Conservation (phyloP, 139 green algal genomes). For the Chlorella vulgaris region DNA sequence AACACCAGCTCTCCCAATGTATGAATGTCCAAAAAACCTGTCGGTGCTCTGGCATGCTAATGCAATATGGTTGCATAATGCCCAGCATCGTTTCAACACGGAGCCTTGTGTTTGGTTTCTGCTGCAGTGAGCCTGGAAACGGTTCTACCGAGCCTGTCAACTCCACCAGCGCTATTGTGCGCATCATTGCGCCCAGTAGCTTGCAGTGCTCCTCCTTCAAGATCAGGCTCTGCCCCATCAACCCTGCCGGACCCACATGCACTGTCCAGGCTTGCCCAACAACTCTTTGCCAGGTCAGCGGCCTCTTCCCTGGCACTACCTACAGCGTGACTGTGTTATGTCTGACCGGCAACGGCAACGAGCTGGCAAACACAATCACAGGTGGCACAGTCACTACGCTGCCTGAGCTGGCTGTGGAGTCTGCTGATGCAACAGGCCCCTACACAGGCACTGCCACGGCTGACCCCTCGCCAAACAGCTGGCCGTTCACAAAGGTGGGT, state of each 20-base stretch:
- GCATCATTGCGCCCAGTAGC: no score
- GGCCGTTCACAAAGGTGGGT: neutral
- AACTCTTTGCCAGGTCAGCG: neutral
- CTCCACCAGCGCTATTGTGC: neutral
- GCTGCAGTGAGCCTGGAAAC: neutral
- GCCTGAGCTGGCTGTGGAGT: neutral
- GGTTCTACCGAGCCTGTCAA: neutral
- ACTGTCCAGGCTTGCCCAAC: neutral
- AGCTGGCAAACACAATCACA: neutral
- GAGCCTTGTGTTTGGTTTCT: neutral
- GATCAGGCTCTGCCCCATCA: neutral
- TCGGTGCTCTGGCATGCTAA: neutral
- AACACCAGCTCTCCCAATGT: neutral
- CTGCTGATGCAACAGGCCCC: neutral
- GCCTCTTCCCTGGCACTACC: neutral
- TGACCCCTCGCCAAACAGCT: neutral
- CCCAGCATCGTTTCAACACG: no score
- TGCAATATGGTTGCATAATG: no score
- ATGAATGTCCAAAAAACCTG: neutral
- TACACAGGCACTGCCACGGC: neutral
- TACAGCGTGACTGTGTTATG: conserved; percentile 1
- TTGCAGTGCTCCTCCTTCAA: neutral
- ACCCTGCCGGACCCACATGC: neutral
- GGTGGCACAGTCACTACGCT: neutral
- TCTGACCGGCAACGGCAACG: neutral